Percentiles rank a stretch among this genome's conserved stretches.
These are phyloP conservation scores for Flaveria bidentis DNA, from an alignment of 129 eudicot species.

Conservation along the genomic window DNA sequence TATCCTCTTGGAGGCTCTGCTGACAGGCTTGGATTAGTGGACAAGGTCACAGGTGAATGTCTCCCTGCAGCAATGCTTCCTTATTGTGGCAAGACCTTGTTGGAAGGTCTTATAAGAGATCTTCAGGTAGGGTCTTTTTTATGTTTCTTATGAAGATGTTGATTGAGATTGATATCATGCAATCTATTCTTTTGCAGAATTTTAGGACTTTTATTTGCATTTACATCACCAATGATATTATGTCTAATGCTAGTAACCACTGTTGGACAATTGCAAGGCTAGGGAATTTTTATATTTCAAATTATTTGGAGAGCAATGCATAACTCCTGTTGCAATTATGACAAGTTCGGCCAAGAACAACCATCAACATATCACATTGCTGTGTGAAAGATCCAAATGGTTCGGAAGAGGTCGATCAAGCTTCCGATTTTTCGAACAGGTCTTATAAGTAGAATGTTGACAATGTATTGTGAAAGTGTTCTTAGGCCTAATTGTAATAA, in stretches of 20 bases:
- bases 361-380: slow-evolving; percentile 71
- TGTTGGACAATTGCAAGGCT: slow-evolving; percentile 60
- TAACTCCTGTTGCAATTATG: slow-evolving; percentile 97
- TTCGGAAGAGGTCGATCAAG: slow-evolving; percentile 91
- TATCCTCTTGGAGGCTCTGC: slow-evolving; percentile 99
- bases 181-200: slow-evolving; percentile 7
- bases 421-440: slow-evolving; percentile 94
- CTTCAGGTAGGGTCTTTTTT: slow-evolving; percentile 70
- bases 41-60: slow-evolving; percentile 87
- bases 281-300: slow-evolving; percentile 93
- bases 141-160: slow-evolving; percentile 12
- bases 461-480: slow-evolving; percentile 17
- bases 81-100: slow-evolving; percentile 81
- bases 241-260: slow-evolving; percentile 22
- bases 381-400: slow-evolving; percentile 86
- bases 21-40: slow-evolving; percentile 97
- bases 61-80: slow-evolving; percentile 99
- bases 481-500: background rate
- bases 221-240: slow-evolving; percentile 3
- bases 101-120: slow-evolving; percentile 98
- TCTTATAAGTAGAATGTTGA: slow-evolving; percentile 30
- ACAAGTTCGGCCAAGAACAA: slow-evolving; percentile 95
- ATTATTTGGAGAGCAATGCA: slow-evolving; percentile 82
- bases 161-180: slow-evolving; percentile 3
- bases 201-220: slow-evolving; percentile 21